A percentile compares a stretch with the other conserved stretches of the same genome.
These are phyloP conservation scores for Trichoderma sp. DNA, from an alignment of 2,329 filamentous ascomycete species.

Conservation along the genomic window DNA sequence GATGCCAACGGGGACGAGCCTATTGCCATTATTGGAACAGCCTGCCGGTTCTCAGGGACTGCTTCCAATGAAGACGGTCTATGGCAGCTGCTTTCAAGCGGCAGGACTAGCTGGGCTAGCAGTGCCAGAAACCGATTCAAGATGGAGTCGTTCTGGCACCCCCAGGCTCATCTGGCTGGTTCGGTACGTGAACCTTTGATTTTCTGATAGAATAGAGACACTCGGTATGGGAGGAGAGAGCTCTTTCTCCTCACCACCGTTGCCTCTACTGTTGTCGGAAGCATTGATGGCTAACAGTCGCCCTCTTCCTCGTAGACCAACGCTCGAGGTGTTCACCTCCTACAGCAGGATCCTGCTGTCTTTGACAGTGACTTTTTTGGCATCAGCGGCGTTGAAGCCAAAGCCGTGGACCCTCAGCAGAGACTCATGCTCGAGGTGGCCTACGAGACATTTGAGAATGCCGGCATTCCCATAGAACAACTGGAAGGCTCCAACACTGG, in stretches of 20 bases:
- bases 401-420: conserved; percentile 29
- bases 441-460: conserved; percentile 29
- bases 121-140: conserved; percentile 26
- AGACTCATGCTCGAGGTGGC: conserved; percentile 28
- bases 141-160: conserved; percentile 29
- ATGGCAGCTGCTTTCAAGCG: conserved; percentile 41
- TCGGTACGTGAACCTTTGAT: conserved; percentile 10
- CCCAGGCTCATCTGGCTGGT: conserved; percentile 25
- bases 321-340: conserved; percentile 21
- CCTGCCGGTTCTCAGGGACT: conserved; percentile 45
- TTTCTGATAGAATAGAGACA: not conserved
- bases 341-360: conserved; percentile 26
- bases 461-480: conserved; percentile 17
- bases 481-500: conserved; percentile 26
- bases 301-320: conserved; percentile 10
- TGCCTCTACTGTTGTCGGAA: not conserved
- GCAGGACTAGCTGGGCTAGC: conserved; percentile 30
- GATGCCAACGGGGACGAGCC: conserved; percentile 36
- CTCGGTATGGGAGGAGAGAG: not conserved
- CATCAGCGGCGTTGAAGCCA: conserved; percentile 28
- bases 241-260: not conserved
- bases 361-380: conserved; percentile 29
- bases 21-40: conserved; percentile 48
- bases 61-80: conserved; percentile 41
- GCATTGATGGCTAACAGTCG: not conserved